Conservation (phyloP, 345 rosid genomes). For the Eucalyptus victrix region DNA sequence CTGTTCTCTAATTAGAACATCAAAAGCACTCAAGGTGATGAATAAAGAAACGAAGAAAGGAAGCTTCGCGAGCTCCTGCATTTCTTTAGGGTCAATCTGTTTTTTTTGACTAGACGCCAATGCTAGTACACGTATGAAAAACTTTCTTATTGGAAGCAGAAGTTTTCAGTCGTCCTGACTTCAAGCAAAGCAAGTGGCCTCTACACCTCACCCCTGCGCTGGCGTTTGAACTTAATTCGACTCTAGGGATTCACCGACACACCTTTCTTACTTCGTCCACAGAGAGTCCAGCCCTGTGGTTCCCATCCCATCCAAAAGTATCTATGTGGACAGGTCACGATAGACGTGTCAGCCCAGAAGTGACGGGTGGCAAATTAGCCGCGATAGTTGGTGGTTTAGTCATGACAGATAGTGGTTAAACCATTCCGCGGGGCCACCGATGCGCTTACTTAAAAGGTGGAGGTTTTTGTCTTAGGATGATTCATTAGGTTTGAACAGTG, state of each 20-base stretch:
- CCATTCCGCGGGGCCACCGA: not conserved
- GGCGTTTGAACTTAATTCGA: not conserved
- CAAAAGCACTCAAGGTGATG: not conserved
- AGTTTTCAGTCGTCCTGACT: not conserved
- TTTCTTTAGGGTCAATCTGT: not conserved
- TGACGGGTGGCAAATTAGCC: not conserved
- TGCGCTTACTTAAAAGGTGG: not conserved
- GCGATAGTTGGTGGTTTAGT: not conserved
- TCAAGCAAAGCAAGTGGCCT: not conserved
- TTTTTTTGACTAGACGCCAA: not conserved
- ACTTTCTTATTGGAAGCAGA: not conserved
- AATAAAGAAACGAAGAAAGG: not conserved
- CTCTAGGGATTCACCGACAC: not conserved
- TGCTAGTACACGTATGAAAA: not conserved
- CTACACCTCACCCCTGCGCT: not conserved
- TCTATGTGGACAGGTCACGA: not conserved
- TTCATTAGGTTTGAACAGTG: not conserved
- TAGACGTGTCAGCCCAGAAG: not conserved
- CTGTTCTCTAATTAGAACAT: not conserved
- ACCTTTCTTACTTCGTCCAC: not conserved
- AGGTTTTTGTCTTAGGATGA: not conserved
- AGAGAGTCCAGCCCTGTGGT: not conserved
- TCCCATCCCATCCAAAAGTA: not conserved
- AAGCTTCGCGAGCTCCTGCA: not conserved
- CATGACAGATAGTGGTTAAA: not conserved